Evolutionary conservation across 164 flowering plant species (phyloP), one percentile per base, ranked within the genome.

Genomic region (Warburgia ugandensis): DNA sequence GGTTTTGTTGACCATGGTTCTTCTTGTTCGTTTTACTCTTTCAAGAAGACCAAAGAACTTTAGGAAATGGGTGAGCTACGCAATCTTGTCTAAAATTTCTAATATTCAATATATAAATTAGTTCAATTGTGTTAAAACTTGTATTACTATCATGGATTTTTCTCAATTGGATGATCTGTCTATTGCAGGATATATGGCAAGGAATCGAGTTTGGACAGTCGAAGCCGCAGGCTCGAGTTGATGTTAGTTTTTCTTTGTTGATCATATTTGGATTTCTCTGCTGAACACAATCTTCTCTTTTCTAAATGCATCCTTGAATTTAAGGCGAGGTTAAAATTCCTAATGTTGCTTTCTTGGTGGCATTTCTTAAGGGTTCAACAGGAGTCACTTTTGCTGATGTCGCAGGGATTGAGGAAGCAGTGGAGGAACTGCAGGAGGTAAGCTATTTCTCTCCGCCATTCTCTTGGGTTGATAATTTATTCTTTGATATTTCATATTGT

Each of bases 341-440:
- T 25, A 14, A 30, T 54, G 25, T 21, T 21, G 13, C 16, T 26
- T 68, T 52, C 38, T 54, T 50, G 52, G 28, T 40, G 50, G 37
- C 4, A 55, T 50, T 56, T 29, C 45, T 37, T 38, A 61, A 91
- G 96, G 98, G 98, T 62, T 84, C 96, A 59, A 91, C 98, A 26
- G 96, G 98, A 46, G 92, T 91, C 53, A 73, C 61, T 45, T 91
- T 91, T 65, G 45, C 56, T 55, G 96, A 87, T 67, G 86, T 91
- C 30, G 98, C 98, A 5, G 98, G 98, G 53, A 91, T 91, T 60
- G 96, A 91, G 48, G 92, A 84, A 72, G 98, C 98, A 49, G 98
- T 91, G 5, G 96, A 91, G 57, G 98, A 91, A 71, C 87, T 91
- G 51, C 92, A 79, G 52, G 98, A 91, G 95, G 98, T 87, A 56